phyloP scores from a whole-genome alignment of 345 rosid species.

The Eucalyptus urophylla region DNA sequence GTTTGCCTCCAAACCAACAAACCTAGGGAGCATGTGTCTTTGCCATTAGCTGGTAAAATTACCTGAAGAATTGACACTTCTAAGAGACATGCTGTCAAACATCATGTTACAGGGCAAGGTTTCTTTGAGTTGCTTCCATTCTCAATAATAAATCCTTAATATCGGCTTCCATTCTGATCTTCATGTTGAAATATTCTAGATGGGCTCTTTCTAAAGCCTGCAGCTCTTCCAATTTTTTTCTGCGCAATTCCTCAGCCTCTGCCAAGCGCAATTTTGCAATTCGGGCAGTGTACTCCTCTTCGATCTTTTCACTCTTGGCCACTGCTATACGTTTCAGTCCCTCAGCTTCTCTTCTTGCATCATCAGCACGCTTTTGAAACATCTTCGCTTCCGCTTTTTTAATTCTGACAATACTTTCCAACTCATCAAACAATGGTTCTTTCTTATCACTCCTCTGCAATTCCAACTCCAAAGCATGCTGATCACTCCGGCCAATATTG shows the following conservation, averaged over 20 bases:
- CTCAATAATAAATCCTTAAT: slow-evolving; percentile 66
- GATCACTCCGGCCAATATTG: slow-evolving; percentile 36
- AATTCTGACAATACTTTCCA: slow-evolving; percentile 78
- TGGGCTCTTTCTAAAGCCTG: slow-evolving; percentile 70
- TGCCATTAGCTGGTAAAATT: not conserved
- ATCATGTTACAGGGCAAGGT: slow-evolving; percentile 34
- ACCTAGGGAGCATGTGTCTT: not conserved
- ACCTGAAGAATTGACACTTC: not conserved
- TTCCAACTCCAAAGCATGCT: slow-evolving; percentile 24
- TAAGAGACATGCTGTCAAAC: not conserved
- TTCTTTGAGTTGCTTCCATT: slow-evolving; percentile 81
- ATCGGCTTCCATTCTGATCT: slow-evolving; percentile 87
- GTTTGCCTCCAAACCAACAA: not conserved
- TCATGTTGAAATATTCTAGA: slow-evolving; percentile 64
- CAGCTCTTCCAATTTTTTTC: slow-evolving; percentile 57
- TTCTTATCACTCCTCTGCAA: slow-evolving; percentile 25
- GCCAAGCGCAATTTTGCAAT: slow-evolving; percentile 44
- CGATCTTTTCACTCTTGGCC: slow-evolving; percentile 66
- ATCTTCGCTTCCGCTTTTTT: slow-evolving; percentile 84
- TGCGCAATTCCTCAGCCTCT: slow-evolving; percentile 56
- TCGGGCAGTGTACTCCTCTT: slow-evolving; percentile 54
- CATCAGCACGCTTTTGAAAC: slow-evolving; percentile 88
- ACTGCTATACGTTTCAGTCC: slow-evolving; percentile 68
- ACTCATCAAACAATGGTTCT: slow-evolving; percentile 70
- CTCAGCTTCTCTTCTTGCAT: slow-evolving; percentile 84